A percentile compares a stretch with the other conserved stretches of the same genome.
Conservation (phyloP, 2,329 filamentous ascomycete genomes). For the Boeremia lycopersici region DNA sequence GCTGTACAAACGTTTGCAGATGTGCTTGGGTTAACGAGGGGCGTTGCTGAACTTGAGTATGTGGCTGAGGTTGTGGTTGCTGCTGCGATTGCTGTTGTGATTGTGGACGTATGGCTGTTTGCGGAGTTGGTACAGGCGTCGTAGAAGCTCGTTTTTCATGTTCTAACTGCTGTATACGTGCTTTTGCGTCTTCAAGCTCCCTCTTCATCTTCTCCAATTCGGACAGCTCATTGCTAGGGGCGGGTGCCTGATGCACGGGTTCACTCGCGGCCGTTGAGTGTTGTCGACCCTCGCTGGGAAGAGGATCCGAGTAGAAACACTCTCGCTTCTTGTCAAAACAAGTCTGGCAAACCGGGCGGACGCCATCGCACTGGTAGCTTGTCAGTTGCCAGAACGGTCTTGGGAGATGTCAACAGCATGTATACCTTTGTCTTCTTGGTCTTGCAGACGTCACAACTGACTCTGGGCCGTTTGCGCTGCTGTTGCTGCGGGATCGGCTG, state of each 20-base stretch:
- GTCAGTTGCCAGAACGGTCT: constrained; percentile 10
- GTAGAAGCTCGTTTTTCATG: constrained; percentile 38
- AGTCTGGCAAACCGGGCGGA: constrained; percentile 42
- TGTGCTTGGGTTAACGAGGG: constrained; percentile 12
- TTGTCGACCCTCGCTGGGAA: constrained; percentile 25
- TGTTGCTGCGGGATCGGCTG: constrained; percentile 11
- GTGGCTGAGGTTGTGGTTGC: constrained; percentile 15
- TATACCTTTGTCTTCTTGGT: constrained; percentile 46
- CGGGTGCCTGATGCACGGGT: constrained; percentile 22
- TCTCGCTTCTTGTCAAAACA: constrained; percentile 44
- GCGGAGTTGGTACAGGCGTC: constrained; percentile 36
- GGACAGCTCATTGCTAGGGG: constrained; percentile 29
- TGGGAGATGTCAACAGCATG: constrained; percentile 14
- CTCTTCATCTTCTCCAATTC: constrained; percentile 45
- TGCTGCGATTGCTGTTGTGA: constrained; percentile 26
- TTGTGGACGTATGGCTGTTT: constrained; percentile 23
- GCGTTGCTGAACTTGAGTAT: background rate
- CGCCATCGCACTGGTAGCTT: constrained; percentile 41
- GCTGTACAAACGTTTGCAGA: constrained; percentile 21
- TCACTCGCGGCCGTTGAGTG: constrained; percentile 22
- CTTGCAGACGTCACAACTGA: constrained; percentile 46
- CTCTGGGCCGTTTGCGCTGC: constrained; percentile 33
- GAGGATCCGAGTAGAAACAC: constrained; percentile 40
- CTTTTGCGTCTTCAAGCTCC: constrained; percentile 46
- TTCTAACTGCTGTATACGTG: constrained; percentile 42